Evolutionary conservation across 1,284 basidiomycete species (phyloP).

Genomic region (Pisolithus thermaeus): DNA sequence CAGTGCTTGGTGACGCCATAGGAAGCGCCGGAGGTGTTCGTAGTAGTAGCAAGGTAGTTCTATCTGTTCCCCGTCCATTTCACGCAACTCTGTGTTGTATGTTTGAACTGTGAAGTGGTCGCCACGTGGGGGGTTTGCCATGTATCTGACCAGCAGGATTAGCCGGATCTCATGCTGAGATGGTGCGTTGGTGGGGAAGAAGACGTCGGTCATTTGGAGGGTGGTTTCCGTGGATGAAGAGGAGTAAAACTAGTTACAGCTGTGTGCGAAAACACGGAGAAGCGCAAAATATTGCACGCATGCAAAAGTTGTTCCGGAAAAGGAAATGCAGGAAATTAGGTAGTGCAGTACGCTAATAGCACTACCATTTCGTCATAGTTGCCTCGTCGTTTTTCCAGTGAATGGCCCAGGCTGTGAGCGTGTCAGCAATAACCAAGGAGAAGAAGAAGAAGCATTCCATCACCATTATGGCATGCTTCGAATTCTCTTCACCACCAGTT

Average conservation of each 20-base stretch:
- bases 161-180: too few relatives aligned
- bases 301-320: neutral
- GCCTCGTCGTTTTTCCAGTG: neutral
- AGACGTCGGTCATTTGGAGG: too few relatives aligned
- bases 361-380: neutral
- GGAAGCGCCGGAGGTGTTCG: too few relatives aligned
- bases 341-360: neutral
- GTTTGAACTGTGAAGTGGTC: too few relatives aligned
- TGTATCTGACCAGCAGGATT: too few relatives aligned
- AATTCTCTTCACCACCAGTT: neutral
- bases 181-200: too few relatives aligned
- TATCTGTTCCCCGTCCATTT: too few relatives aligned
- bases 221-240: too few relatives aligned
- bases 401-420: neutral
- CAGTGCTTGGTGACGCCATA: too few relatives aligned
- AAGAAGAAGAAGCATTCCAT: neutral
- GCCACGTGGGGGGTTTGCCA: too few relatives aligned
- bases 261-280: neutral
- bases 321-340: neutral
- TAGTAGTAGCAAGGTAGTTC: too few relatives aligned
- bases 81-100: too few relatives aligned
- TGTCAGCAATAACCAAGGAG: neutral
- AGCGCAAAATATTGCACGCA: neutral
- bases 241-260: neutral
- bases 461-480: neutral